Conservation (phyloP, 768 basidiomycete genomes). For the Dioszegia aurantiaca region DNA sequence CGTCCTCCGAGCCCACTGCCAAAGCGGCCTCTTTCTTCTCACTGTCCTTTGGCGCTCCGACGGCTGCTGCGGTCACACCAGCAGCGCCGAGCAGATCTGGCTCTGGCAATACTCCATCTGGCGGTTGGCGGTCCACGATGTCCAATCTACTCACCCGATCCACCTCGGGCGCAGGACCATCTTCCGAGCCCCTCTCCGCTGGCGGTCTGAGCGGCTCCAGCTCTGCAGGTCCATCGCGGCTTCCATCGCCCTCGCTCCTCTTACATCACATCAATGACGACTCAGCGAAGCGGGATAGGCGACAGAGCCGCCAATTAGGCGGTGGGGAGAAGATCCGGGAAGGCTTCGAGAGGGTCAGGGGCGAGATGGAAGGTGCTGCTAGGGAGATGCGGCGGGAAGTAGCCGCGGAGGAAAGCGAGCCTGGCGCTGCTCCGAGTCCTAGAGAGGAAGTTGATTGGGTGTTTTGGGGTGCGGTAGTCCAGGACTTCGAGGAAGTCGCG, state of each 20-base stretch:
- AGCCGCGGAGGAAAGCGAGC: slow-evolving; percentile 15
- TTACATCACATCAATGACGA: slow-evolving; percentile 22
- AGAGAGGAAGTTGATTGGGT: slow-evolving; percentile 37
- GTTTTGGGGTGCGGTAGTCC: slow-evolving; percentile 93
- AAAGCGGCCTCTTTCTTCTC: slow-evolving; percentile 30
- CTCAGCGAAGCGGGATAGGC: slow-evolving; percentile 34
- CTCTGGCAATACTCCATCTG: slow-evolving; percentile 3
- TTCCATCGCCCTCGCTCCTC: slow-evolving; percentile 29
- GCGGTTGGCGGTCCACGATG: slow-evolving; percentile 11
- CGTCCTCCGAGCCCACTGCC: slow-evolving; percentile 15
- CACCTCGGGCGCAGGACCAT: neutral
- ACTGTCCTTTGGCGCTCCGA: slow-evolving; percentile 30
- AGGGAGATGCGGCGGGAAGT: slow-evolving; percentile 45
- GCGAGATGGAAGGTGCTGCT: slow-evolving; percentile 47
- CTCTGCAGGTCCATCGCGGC: slow-evolving; percentile 12
- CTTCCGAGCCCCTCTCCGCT: slow-evolving; percentile 10
- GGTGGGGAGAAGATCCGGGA: slow-evolving; percentile 37
- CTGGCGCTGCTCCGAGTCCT: neutral
- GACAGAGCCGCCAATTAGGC: slow-evolving; percentile 39
- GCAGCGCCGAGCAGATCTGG: neutral
- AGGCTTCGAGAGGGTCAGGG: slow-evolving; percentile 45
- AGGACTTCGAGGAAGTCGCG: slow-evolving; percentile 87
- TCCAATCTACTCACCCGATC: slow-evolving; percentile 13
- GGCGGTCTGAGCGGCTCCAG: neutral
- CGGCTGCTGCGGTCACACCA: neutral